phyloP scores from a whole-genome alignment of 371 early-diverging fungal species.

The Zancudomyces culisetae region DNA sequence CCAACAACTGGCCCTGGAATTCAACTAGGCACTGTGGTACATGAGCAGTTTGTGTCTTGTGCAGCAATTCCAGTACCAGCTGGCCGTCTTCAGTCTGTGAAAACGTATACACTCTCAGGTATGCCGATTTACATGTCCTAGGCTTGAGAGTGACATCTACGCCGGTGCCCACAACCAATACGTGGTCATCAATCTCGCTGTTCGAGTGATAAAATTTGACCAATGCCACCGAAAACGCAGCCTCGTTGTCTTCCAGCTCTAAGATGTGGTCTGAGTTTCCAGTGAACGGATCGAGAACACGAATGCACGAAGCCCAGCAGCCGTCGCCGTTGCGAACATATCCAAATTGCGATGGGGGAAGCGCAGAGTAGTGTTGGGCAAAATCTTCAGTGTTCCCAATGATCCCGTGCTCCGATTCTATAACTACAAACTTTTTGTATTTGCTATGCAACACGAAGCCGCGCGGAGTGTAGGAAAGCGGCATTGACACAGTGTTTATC shows the following conservation, averaged over 20 bases:
- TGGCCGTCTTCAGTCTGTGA: constrained; percentile 27
- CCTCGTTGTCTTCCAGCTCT: constrained; percentile 72
- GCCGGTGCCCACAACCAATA: constrained; percentile 74
- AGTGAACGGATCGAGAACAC: constrained; percentile 63
- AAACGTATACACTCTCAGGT: constrained; percentile 55
- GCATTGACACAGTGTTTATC: constrained; percentile 68
- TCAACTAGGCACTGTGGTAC: constrained; percentile 60
- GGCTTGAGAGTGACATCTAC: constrained; percentile 50
- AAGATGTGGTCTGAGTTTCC: constrained; percentile 46
- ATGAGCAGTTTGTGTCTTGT: constrained; percentile 70
- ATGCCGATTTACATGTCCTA: constrained; percentile 44
- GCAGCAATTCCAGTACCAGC: constrained; percentile 47
- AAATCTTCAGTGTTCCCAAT: constrained; percentile 9
- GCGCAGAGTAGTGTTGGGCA: too few relatives aligned
- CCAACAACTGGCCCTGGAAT: constrained; percentile 80
- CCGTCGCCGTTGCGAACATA: constrained; percentile 44
- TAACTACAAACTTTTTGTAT: constrained; percentile 62
- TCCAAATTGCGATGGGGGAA: constrained; percentile 55
- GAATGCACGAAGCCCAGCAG: constrained; percentile 76
- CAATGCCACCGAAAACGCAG: constrained; percentile 55
- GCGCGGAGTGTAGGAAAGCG: constrained; percentile 78
- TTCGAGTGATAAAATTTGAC: constrained; percentile 32
- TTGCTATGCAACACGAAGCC: constrained; percentile 48
- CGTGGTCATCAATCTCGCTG: constrained; percentile 9
- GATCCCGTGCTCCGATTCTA: constrained; percentile 72